Evolutionary conservation across 192 early-diverging fungal genomes (phyloP).

Genomic region (Coemansia sp.): DNA sequence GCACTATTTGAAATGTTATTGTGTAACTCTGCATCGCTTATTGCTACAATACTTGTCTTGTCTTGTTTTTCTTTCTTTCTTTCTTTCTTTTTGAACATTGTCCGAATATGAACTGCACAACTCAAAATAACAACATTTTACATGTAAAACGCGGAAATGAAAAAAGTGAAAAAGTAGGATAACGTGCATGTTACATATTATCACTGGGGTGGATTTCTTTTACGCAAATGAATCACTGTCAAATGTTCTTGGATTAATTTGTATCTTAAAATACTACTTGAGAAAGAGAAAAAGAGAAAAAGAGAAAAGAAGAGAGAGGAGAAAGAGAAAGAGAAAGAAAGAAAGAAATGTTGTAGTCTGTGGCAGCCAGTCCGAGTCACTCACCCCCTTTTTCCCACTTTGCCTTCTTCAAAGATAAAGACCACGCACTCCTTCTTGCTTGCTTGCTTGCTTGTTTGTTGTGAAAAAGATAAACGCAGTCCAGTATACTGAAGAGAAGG

Average conservation of each 20-base stretch:
- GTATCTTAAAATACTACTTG: conserved; percentile 7
- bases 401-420: neutral
- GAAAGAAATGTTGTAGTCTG: neutral
- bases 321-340: neutral
- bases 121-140: neutral
- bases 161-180: neutral
- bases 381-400: neutral
- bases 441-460: too few species aligned
- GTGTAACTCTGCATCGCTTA: neutral
- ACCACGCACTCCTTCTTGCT: neutral
- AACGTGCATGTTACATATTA: neutral
- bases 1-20: neutral
- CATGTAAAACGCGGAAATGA: neutral
- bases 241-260: neutral
- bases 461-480: neutral
- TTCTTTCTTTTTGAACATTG: neutral
- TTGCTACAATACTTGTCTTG: neutral
- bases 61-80: too few species aligned
- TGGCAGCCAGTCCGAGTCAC: neutral
- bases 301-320: neutral
- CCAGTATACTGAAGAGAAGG: neutral
- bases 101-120: neutral
- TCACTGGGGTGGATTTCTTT: neutral
- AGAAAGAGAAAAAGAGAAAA: neutral
- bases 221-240: neutral